phyloP scores from a whole-genome alignment of 2,329 filamentous ascomycete genomes.

The Tolypocladium album region DNA sequence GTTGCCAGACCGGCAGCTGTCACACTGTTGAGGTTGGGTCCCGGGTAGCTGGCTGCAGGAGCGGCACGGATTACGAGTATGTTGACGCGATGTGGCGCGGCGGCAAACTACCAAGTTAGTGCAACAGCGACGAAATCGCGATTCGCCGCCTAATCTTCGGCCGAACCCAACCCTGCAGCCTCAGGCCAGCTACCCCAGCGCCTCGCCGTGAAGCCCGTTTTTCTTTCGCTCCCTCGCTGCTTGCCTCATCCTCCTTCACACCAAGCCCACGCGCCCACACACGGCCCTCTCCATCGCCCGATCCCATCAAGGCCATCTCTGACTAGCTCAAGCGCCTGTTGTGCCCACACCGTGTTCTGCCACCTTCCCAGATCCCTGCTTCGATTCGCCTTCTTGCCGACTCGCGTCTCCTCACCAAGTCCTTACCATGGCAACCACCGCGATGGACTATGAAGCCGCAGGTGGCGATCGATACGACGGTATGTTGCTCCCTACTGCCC shows the following conservation, averaged over 20 bases:
- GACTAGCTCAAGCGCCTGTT: background rate
- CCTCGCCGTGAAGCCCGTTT: background rate
- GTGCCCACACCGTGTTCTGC: background rate
- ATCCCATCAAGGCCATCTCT: background rate
- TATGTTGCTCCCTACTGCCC: slow-evolving; percentile 19
- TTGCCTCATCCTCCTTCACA: background rate
- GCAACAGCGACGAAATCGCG: background rate
- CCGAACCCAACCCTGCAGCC: background rate
- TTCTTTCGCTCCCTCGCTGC: background rate
- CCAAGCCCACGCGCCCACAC: background rate
- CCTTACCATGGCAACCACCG: slow-evolving; percentile 46
- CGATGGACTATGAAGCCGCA: slow-evolving; percentile 61
- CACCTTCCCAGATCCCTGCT: slow-evolving; percentile 2
- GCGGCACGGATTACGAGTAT: too few species aligned
- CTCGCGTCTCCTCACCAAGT: background rate
- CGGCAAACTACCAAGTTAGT: background rate
- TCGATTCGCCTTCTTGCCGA: background rate
- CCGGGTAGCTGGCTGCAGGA: background rate
- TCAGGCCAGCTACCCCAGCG: background rate
- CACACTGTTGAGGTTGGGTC: background rate
- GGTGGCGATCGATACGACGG: slow-evolving; percentile 58
- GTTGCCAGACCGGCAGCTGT: background rate
- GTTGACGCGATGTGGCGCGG: background rate
- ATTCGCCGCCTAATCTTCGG: background rate
- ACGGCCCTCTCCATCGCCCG: background rate